Evolutionary conservation across 2,329 filamentous ascomycete genomes (phyloP).

Genomic region (Hirsutella rhossiliensis): DNA sequence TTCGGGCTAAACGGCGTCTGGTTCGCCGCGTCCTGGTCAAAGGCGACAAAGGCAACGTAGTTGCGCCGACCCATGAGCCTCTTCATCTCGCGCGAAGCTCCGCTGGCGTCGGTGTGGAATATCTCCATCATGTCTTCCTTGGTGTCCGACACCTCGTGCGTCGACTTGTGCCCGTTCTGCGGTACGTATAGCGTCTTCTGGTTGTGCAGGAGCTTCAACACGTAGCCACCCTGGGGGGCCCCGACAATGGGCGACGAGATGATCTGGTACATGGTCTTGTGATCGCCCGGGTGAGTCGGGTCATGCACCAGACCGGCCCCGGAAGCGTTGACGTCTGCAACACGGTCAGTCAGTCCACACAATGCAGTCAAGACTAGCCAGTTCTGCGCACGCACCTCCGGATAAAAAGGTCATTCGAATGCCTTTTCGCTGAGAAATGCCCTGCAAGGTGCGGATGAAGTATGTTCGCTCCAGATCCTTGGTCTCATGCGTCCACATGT

Average conservation of each 20-base stretch:
- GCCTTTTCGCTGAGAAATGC: conserved; percentile 88
- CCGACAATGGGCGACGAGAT: conserved; percentile 91
- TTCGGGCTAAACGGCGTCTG: conserved; percentile 25
- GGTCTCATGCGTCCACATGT: conserved; percentile 96
- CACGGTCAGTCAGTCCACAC: neutral
- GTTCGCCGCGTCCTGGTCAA: conserved; percentile 67
- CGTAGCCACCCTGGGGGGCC: conserved; percentile 70
- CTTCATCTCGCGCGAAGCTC: conserved; percentile 70
- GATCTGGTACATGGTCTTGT: conserved; percentile 99
- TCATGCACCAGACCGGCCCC: conserved; percentile 93
- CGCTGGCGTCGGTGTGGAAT: conserved; percentile 86
- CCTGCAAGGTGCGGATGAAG: conserved; percentile 87
- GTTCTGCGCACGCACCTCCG: conserved; percentile 47
- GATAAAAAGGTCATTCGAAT: conserved; percentile 95
- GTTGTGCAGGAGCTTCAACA: conserved; percentile 90
- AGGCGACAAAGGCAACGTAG: conserved; percentile 87
- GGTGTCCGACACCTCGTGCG: conserved; percentile 69
- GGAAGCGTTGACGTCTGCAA: conserved; percentile 67
- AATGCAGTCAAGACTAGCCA: neutral
- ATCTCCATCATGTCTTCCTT: conserved; percentile 99
- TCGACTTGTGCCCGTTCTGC: conserved; percentile 68
- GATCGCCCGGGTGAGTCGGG: conserved; percentile 77
- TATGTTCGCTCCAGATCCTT: conserved; percentile 97
- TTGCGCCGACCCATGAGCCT: conserved; percentile 89
- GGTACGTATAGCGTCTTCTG: conserved; percentile 88